Conservation (phyloP, 345 rosid genomes). For the Garcia nutans region DNA sequence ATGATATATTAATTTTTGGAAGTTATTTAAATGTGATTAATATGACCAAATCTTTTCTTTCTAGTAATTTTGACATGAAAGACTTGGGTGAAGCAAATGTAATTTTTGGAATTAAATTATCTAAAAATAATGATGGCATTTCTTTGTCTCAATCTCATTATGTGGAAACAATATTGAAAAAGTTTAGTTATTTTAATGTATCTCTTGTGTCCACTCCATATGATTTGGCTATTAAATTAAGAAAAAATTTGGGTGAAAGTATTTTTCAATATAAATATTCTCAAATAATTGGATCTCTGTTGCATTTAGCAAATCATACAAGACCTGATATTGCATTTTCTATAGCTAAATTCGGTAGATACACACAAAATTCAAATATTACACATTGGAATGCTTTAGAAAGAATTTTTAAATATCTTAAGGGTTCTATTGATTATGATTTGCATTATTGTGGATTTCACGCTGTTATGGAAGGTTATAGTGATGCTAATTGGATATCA, state of each 20-base stretch:
- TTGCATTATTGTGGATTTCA: neutral
- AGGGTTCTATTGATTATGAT: neutral
- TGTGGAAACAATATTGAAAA: neutral
- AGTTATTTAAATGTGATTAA: neutral
- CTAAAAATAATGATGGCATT: too few relatives aligned
- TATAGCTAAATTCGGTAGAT: neutral
- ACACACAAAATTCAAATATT: neutral
- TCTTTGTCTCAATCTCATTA: constrained; percentile 1
- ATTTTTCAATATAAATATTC: neutral
- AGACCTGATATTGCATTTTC: neutral
- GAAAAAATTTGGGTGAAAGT: neutral
- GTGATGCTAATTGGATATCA: constrained; percentile 1
- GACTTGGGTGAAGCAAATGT: too few relatives aligned
- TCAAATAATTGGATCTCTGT: neutral
- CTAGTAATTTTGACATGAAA: neutral
- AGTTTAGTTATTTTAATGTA: neutral
- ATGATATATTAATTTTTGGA: too few relatives aligned
- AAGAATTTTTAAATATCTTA: neutral
- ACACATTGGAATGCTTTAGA: neutral
- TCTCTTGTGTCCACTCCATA: neutral
- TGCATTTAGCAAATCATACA: neutral
- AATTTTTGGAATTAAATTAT: too few relatives aligned
- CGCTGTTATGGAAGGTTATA: neutral
- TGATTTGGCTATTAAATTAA: neutral
- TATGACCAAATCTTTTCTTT: neutral